These are phyloP conservation scores for Apostasia shenzhenica DNA, from an alignment of 106 monocot genomes.

Conservation along the genomic window DNA sequence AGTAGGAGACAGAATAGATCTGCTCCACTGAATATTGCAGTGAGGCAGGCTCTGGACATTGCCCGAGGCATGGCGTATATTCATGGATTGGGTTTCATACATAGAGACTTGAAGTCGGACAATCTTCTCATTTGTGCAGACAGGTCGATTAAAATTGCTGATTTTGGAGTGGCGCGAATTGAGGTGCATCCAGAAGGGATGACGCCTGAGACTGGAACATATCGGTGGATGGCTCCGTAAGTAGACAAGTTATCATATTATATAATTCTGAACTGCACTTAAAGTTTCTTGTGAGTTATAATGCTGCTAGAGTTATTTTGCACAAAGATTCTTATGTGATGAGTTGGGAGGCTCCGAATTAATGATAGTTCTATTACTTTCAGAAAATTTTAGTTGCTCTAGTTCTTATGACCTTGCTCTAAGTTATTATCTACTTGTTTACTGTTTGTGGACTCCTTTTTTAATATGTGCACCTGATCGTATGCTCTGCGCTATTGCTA, in stretches of 20 bases:
- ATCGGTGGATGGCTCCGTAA: conserved; percentile 55
- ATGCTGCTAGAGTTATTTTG: too few relatives aligned
- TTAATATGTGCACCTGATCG: too few relatives aligned
- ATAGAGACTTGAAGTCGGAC: conserved; percentile 33
- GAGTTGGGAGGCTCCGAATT: too few relatives aligned
- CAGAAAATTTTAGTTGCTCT: too few relatives aligned
- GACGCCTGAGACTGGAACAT: conserved; percentile 55
- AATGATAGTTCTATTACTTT: too few relatives aligned
- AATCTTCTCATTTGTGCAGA: conserved; percentile 32
- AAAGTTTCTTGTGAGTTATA: too few relatives aligned
- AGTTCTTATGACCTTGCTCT: too few relatives aligned
- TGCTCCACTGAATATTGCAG: conserved; percentile 24
- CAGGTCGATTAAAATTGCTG: conserved; percentile 39
- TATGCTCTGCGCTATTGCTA: too few relatives aligned
- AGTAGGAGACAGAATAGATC: conserved; percentile 27
- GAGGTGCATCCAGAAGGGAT: conserved; percentile 43
- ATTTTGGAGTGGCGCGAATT: conserved; percentile 39
- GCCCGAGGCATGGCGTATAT: conserved; percentile 36
- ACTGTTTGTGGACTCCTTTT: too few relatives aligned
- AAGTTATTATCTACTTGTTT: too few relatives aligned
- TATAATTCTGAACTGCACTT: too few relatives aligned
- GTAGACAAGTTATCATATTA: neutral
- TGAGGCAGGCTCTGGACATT: conserved; percentile 36
- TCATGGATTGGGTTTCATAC: conserved; percentile 39
- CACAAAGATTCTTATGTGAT: too few relatives aligned